Percentiles rank a stretch among this genome's conserved stretches.
Evolutionary conservation across 1,284 basidiomycete species (phyloP).

Genomic region (Gomphus sp.): DNA sequence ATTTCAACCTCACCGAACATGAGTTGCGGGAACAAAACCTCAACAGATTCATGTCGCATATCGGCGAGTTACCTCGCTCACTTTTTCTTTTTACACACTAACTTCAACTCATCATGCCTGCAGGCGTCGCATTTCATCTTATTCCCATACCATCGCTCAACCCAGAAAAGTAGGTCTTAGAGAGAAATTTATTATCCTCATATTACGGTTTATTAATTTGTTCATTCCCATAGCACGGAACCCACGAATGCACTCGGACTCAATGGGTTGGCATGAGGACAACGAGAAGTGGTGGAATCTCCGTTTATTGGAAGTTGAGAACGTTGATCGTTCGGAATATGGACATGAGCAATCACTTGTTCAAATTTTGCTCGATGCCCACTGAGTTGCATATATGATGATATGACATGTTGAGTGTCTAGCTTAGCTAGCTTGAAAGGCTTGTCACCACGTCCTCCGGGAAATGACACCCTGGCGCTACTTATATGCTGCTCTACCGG

Average conservation of each 20-base stretch:
- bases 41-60: constrained; percentile 44
- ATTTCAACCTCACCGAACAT: constrained; percentile 37
- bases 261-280: constrained; percentile 1
- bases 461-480: too few species aligned
- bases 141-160: constrained; percentile 6
- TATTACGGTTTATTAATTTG: background rate
- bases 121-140: constrained; percentile 9
- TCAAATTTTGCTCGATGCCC: background rate
- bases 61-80: constrained; percentile 29
- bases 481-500: too few species aligned
- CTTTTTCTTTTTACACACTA: background rate
- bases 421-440: too few species aligned
- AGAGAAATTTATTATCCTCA: background rate
- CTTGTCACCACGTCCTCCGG: too few species aligned
- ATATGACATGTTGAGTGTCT: too few species aligned
- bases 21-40: constrained; percentile 34
- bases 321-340: constrained; percentile 6
- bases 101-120: background rate
- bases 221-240: background rate
- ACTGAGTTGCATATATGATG: background rate
- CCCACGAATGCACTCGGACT: constrained; percentile 10
- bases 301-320: background rate
- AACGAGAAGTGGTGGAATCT: background rate
- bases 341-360: background rate
- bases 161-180: background rate